Conservation (phyloP, 495 filamentous ascomycete species). For the Pyronema domesticum region DNA sequence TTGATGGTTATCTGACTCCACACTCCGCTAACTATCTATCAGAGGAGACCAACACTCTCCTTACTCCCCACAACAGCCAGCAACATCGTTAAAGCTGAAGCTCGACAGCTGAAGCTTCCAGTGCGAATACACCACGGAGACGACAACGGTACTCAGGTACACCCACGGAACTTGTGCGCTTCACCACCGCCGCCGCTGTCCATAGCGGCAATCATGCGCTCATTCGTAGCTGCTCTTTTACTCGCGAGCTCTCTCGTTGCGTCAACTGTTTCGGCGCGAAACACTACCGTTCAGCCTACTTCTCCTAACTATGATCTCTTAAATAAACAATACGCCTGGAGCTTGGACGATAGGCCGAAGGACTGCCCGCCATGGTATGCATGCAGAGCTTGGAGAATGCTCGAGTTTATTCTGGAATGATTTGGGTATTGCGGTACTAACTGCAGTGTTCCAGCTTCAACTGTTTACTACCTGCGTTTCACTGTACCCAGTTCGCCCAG, state of each 20-base stretch:
- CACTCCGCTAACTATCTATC: no score
- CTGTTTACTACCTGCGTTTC: slow-evolving; percentile 82
- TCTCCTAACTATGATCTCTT: slow-evolving; percentile 13
- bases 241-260: slow-evolving; percentile 9
- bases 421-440: slow-evolving; percentile 12
- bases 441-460: slow-evolving; percentile 50
- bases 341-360: slow-evolving; percentile 31
- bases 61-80: no score
- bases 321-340: slow-evolving; percentile 14
- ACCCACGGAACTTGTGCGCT: background rate
- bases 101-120: background rate
- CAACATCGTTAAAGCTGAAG: no score
- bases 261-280: slow-evolving; percentile 4
- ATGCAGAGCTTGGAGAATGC: background rate
- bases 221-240: slow-evolving; percentile 13
- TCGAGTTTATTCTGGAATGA: background rate
- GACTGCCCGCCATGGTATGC: slow-evolving; percentile 49
- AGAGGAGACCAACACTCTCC: no score
- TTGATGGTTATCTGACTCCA: no score
- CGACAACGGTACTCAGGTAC: background rate
- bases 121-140: background rate
- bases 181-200: background rate
- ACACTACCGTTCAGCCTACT: slow-evolving; percentile 11
- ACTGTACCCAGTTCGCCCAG: slow-evolving; percentile 68
- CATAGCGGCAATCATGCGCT: slow-evolving; percentile 18